Evolutionary conservation across 1,139 yeast genomes (phyloP).

Genomic region (Arxiozyma slooffiae): DNA sequence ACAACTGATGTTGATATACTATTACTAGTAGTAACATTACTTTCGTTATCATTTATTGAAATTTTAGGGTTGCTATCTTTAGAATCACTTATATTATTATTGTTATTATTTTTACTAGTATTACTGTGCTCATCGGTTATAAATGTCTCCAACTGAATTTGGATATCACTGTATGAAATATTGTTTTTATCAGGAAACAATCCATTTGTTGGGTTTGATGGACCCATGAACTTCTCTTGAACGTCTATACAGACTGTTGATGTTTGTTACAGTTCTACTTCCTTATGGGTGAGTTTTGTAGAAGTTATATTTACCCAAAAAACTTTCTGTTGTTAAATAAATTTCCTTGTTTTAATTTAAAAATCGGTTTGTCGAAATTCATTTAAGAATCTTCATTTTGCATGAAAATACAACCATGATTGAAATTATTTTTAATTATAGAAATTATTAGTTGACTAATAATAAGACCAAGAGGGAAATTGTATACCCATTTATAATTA

Average conservation of each 20-base stretch:
- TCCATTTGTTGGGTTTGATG: slow-evolving; percentile 6
- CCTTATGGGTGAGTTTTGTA: neutral
- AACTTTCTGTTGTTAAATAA: neutral
- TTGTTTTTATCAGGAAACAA: slow-evolving; percentile 19
- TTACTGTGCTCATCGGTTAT: neutral
- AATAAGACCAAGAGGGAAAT: neutral
- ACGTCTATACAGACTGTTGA: neutral
- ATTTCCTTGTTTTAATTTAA: no score
- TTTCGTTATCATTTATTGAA: neutral
- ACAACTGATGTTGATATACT: slow-evolving; percentile 13
- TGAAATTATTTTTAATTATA: neutral
- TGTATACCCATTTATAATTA: neutral
- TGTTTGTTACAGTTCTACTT: neutral
- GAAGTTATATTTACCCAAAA: neutral
- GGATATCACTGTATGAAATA: slow-evolving; percentile 5
- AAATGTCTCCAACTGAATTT: neutral
- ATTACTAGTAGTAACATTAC: neutral
- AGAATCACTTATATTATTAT: neutral
- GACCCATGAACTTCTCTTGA: slow-evolving; percentile 2
- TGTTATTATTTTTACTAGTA: neutral
- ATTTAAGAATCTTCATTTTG: no score
- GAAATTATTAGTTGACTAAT: neutral
- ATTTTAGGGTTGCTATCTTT: neutral
- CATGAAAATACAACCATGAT: neutral
- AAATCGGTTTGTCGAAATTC: no score